Conservation (phyloP, 1,284 basidiomycete species). For the Fomitopsis pinicola region DNA sequence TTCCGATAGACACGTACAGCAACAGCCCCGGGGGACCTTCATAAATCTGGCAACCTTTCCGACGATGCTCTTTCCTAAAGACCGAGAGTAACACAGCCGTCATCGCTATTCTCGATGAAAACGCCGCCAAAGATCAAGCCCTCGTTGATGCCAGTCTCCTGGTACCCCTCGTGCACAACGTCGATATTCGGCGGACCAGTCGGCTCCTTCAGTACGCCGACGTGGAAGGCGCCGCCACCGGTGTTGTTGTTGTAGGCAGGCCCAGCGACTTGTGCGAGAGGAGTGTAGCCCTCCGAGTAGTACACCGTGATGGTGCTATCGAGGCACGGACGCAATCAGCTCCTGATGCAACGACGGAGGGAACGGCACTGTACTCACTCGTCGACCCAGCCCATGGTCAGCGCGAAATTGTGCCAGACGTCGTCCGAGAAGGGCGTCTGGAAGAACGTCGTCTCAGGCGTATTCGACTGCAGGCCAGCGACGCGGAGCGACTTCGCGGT, state of each 20-base stretch:
- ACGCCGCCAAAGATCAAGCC: not conserved
- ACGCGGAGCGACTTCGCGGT: not conserved
- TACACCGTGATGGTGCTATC: not conserved
- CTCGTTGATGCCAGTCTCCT: slow-evolving; percentile 1
- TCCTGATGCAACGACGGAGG: not conserved
- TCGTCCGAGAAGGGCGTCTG: not conserved
- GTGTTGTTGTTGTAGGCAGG: not conserved
- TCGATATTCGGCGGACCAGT: not conserved
- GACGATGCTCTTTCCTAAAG: not conserved
- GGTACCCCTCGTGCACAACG: not conserved
- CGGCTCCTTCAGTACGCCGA: not conserved
- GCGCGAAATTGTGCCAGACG: not conserved
- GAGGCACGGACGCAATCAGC: not conserved
- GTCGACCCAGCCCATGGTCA: slow-evolving; percentile 1
- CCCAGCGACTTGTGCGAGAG: not conserved
- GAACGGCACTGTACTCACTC: not conserved
- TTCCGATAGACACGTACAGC: too few species aligned
- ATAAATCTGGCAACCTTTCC: not conserved
- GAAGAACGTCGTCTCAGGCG: slow-evolving; percentile 1
- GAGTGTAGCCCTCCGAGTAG: not conserved
- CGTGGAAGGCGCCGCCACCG: not conserved
- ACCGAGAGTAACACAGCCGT: not conserved
- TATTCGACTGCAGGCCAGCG: not conserved
- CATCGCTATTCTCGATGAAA: not conserved
- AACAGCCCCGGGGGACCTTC: too few species aligned